A percentile compares a stretch with the other conserved stretches of the same genome.
Evolutionary conservation across 805 yeast genomes (phyloP).

Genomic region (Metschnikowia picachoensis): DNA sequence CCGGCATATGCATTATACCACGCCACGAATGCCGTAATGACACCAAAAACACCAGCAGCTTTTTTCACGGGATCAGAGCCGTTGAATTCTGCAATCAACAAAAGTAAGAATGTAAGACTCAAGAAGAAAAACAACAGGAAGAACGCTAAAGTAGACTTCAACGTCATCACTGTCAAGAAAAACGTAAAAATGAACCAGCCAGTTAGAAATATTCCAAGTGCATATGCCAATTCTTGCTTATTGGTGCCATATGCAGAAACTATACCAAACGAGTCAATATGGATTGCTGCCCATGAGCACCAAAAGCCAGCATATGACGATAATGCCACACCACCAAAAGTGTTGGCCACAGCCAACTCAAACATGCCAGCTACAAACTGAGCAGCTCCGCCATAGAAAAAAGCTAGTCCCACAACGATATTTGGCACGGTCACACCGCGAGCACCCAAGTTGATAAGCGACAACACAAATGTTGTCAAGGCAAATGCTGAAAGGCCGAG

Average conservation of each 20-base stretch:
- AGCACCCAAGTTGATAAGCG: slow-evolving; percentile 60
- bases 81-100: slow-evolving; percentile 37
- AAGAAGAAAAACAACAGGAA: slow-evolving; percentile 39
- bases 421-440: slow-evolving; percentile 62
- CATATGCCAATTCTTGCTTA: slow-evolving; percentile 27
- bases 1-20: slow-evolving; percentile 48
- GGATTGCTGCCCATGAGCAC: slow-evolving; percentile 69
- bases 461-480: slow-evolving; percentile 60
- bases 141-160: slow-evolving; percentile 43
- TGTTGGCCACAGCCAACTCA: slow-evolving; percentile 72
- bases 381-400: slow-evolving; percentile 70
- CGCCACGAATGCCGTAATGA: slow-evolving; percentile 39
- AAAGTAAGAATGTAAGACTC: slow-evolving; percentile 37
- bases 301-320: slow-evolving; percentile 70
- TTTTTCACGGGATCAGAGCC: slow-evolving; percentile 29
- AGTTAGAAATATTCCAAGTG: slow-evolving; percentile 36
- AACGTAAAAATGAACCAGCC: slow-evolving; percentile 46
- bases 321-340: slow-evolving; percentile 68
- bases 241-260: slow-evolving; percentile 28
- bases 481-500: slow-evolving; percentile 72
- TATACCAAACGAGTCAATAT: slow-evolving; percentile 36
- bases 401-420: slow-evolving; percentile 60
- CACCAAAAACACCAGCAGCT: slow-evolving; percentile 42
- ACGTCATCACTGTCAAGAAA: slow-evolving; percentile 37
- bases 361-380: slow-evolving; percentile 72